phyloP scores from a whole-genome alignment of 2,329 filamentous ascomycete species.

The Zymoseptoria pseudotritici region DNA sequence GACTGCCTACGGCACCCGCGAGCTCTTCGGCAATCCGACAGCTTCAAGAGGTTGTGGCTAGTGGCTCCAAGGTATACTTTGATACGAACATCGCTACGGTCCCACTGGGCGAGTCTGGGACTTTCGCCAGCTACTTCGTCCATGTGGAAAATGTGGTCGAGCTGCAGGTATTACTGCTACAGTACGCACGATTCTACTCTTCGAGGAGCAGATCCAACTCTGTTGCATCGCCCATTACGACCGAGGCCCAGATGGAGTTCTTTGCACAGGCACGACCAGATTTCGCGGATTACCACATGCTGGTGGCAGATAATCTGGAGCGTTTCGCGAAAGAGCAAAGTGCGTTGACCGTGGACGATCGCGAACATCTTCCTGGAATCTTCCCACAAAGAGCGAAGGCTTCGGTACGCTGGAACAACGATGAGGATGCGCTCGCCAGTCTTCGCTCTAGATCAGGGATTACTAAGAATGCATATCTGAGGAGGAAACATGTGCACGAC shows the following conservation, averaged over 20 bases:
- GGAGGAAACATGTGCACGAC: conserved; percentile 35
- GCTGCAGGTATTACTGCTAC: conserved; percentile 45
- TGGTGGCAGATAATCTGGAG: conserved; percentile 43
- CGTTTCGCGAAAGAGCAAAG: conserved; percentile 41
- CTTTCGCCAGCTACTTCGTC: conserved; percentile 47
- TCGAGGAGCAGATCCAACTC: conserved; percentile 24
- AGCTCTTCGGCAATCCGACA: conserved; percentile 26
- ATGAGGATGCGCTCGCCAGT: conserved; percentile 25
- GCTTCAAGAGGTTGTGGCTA: conserved; percentile 34
- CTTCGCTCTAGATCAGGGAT: conserved; percentile 13
- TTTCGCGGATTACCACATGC: conserved; percentile 32
- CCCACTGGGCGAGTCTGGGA: conserved; percentile 40
- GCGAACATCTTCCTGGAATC: conserved; percentile 23
- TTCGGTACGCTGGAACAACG: conserved; percentile 23
- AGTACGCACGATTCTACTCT: conserved; percentile 39
- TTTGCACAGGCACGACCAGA: conserved; percentile 21
- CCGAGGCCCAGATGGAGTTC: conserved; percentile 14
- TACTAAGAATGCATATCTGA: conserved; percentile 30
- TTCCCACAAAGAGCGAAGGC: conserved; percentile 24
- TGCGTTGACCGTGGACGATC: conserved; percentile 37
- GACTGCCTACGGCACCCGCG: conserved; percentile 8
- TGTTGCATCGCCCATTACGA: conserved; percentile 15
- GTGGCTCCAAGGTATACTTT: conserved; percentile 39
- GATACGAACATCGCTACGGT: conserved; percentile 43
- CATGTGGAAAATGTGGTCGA: conserved; percentile 49